Evolutionary conservation across 164 flowering plant species (phyloP).

Genomic region (Vitis cinerea): DNA sequence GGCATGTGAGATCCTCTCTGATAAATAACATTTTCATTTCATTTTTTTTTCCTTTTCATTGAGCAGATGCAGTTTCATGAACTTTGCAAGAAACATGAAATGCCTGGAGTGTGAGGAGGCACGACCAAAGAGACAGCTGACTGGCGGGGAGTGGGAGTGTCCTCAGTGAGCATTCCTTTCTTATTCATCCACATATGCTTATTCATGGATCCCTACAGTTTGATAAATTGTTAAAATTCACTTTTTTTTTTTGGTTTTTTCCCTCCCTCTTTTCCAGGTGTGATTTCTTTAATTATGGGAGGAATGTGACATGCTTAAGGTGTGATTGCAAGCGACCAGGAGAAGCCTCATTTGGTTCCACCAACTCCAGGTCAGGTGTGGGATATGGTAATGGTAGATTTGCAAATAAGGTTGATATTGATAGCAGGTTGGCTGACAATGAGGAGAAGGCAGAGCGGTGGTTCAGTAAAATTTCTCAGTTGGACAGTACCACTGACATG

Average conservation of each 20-base stretch:
- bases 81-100: conserved; percentile 81
- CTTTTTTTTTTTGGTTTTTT: neutral
- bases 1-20: neutral
- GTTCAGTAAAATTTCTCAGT: conserved; percentile 68
- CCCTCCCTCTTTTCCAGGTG: conserved; percentile 49
- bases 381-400: conserved; percentile 23
- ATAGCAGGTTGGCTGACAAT: conserved; percentile 45
- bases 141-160: conserved; percentile 98
- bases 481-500: conserved; percentile 43
- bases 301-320: conserved; percentile 75
- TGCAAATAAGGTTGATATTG: conserved; percentile 33
- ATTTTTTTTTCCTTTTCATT: conserved; percentile 1
- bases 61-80: conserved; percentile 90
- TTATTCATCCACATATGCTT: neutral
- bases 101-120: conserved; percentile 85
- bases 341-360: conserved; percentile 16
- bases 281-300: conserved; percentile 77
- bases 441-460: conserved; percentile 65
- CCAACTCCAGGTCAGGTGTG: conserved; percentile 16
- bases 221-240: too few relatives aligned
- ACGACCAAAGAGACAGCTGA: conserved; percentile 76
- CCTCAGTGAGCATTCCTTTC: conserved; percentile 71
- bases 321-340: conserved; percentile 88
- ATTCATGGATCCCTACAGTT: neutral
- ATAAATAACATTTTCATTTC: neutral